Evolutionary conservation across 345 rosid species (phyloP).

Genomic region (Eucalyptus globulus): DNA sequence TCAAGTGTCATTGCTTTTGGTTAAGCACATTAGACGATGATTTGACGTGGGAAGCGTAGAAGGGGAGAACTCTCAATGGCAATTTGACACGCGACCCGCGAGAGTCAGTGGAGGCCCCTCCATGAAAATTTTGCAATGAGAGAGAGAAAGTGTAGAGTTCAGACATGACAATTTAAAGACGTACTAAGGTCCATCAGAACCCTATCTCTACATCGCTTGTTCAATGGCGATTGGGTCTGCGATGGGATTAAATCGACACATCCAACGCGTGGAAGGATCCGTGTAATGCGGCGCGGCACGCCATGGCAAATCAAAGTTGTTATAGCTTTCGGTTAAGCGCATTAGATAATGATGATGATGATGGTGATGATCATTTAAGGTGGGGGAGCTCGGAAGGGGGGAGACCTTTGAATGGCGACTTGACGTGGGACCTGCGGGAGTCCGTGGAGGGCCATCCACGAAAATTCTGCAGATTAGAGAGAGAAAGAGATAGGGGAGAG

Average conservation of each 20-base stretch:
- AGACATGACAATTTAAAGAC: too few species aligned
- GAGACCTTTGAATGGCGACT: not conserved
- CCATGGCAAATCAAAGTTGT: not conserved
- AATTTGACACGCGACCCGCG: not conserved
- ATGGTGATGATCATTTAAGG: not conserved
- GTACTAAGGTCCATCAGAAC: too few species aligned
- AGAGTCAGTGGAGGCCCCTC: not conserved
- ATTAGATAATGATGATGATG: not conserved
- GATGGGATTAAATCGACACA: not conserved
- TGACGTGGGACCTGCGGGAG: not conserved
- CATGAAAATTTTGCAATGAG: not conserved
- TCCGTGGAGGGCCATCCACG: not conserved
- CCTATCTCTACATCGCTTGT: too few species aligned
- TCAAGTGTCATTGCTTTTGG: not conserved
- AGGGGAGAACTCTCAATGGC: not conserved
- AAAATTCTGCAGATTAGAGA: not conserved
- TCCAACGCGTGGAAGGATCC: not conserved
- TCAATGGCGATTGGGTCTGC: not conserved
- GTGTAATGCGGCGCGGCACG: not conserved
- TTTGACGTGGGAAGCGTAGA: not conserved
- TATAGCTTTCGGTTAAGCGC: not conserved
- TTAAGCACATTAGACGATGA: not conserved
- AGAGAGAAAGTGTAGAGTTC: too few species aligned
- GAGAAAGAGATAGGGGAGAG: not conserved
- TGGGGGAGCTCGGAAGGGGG: not conserved